Conservation (phyloP, 2,329 filamentous ascomycete genomes). For the Venturia asperata region DNA sequence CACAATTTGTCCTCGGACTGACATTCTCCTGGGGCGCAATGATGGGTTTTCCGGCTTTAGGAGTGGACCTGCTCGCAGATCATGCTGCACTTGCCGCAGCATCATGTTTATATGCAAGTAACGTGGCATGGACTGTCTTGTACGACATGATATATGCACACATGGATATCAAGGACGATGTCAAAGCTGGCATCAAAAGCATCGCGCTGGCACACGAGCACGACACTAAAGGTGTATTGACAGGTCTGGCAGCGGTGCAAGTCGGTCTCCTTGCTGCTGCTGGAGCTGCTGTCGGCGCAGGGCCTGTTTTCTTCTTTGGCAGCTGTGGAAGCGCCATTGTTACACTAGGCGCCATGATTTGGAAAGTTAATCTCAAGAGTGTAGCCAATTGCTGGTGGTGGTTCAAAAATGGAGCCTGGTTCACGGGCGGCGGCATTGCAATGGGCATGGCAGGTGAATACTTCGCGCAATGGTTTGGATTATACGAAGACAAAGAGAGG, state of each 20-base stretch:
- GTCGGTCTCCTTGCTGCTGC: conserved; percentile 62
- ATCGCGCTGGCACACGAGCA: conserved; percentile 74
- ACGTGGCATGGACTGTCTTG: conserved; percentile 77
- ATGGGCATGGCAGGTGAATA: conserved; percentile 52
- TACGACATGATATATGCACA: conserved; percentile 94
- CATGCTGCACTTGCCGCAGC: conserved; percentile 57
- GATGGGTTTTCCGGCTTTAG: conserved; percentile 79
- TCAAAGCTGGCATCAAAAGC: conserved; percentile 79
- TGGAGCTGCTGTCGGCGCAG: conserved; percentile 54
- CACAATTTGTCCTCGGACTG: conserved; percentile 72
- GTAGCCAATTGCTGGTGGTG: conserved; percentile 57
- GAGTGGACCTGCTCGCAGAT: conserved; percentile 64
- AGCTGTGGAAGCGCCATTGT: conserved; percentile 51
- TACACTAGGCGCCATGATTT: conserved; percentile 53
- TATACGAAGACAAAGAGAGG: conserved; percentile 2
- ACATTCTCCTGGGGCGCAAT: conserved; percentile 87
- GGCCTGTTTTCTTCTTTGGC: conserved; percentile 52
- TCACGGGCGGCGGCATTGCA: conserved; percentile 54
- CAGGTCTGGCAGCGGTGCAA: conserved; percentile 62
- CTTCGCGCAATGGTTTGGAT: conserved; percentile 18
- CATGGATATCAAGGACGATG: conserved; percentile 83
- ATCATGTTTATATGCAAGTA: conserved; percentile 65
- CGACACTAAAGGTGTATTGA: conserved; percentile 69
- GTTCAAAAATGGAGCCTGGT: conserved; percentile 56
- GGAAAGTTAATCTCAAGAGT: conserved; percentile 50